phyloP scores from a whole-genome alignment of 1,139 yeast species.

The Hemisphaericaspora lyxosophila region DNA sequence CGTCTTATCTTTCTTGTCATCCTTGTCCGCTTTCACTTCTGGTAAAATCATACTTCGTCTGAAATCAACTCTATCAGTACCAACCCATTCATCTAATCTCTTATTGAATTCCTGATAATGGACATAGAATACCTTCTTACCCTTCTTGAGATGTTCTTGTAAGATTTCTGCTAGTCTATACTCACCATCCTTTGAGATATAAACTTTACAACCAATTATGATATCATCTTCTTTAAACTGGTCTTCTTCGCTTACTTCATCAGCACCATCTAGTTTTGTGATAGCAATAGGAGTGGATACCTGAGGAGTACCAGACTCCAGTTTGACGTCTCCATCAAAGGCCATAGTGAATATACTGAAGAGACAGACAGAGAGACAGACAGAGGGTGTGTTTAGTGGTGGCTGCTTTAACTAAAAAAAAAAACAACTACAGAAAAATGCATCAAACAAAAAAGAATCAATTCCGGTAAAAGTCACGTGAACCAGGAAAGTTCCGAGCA shows the following conservation, averaged over 20 bases:
- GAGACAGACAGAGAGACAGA: too few species aligned
- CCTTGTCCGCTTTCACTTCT: constrained; percentile 53
- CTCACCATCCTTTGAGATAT: constrained; percentile 78
- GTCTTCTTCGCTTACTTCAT: constrained; percentile 12
- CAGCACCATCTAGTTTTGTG: constrained; percentile 5
- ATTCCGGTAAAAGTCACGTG: too few species aligned
- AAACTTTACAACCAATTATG: constrained; percentile 74
- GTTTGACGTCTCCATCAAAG: constrained; percentile 2
- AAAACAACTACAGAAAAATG: too few species aligned
- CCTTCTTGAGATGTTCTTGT: constrained; percentile 73
- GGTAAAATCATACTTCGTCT: constrained; percentile 70
- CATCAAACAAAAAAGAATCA: too few species aligned
- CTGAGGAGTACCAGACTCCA: constrained; percentile 5
- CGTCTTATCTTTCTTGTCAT: constrained; percentile 28
- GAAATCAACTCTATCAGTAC: constrained; percentile 67
- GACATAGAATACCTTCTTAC: constrained; percentile 80
- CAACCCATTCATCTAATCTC: constrained; percentile 88
- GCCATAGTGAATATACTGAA: constrained; percentile 9
- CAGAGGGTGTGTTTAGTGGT: too few species aligned
- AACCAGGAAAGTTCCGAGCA: too few species aligned
- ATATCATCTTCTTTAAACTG: constrained; percentile 48
- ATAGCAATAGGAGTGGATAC: constrained; percentile 7
- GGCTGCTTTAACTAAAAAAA: too few species aligned
- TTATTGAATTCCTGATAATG: constrained; percentile 94
- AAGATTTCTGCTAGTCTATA: constrained; percentile 81